Evolutionary conservation across 2,329 filamentous ascomycete genomes (phyloP).

Genomic region (Calonectria honghensis): DNA sequence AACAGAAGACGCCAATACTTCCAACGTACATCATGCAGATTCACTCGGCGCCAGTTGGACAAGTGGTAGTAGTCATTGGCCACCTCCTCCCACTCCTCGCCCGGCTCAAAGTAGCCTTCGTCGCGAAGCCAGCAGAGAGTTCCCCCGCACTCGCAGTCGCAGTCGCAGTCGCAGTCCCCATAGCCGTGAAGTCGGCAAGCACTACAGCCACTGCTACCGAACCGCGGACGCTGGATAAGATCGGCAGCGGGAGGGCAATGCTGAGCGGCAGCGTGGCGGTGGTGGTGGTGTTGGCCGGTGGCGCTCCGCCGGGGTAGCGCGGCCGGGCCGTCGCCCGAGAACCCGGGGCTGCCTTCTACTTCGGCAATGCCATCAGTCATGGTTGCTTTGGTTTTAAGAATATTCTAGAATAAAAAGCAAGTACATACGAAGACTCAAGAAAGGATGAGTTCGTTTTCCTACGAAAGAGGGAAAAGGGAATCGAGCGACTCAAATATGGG

Average conservation of each 20-base stretch:
- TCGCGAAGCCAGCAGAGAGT: neutral
- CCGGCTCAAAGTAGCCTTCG: neutral
- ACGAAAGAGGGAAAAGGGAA: neutral
- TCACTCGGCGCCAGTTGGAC: neutral
- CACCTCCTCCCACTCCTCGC: conserved; percentile 18
- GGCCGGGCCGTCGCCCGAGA: neutral
- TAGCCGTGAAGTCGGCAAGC: too few species aligned
- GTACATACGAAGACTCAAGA: neutral
- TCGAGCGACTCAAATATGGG: conserved; percentile 2
- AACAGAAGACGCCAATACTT: neutral
- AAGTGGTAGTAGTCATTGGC: neutral
- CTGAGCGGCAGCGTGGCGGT: neutral
- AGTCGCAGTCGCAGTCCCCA: neutral
- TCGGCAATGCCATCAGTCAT: conserved; percentile 45
- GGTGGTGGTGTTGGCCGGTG: neutral
- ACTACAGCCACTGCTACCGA: too few species aligned
- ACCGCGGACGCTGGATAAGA: neutral
- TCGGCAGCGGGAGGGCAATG: neutral
- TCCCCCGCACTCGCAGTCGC: neutral
- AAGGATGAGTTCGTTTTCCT: neutral
- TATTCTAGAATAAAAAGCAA: neutral
- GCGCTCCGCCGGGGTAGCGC: neutral
- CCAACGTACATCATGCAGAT: neutral
- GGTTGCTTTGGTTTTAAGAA: neutral
- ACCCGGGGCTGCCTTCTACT: conserved; percentile 32